Base-by-base conservation (phyloP, 2,329 filamentous ascomycete species). In the Stagonosporopsis vannaccii region DNA sequence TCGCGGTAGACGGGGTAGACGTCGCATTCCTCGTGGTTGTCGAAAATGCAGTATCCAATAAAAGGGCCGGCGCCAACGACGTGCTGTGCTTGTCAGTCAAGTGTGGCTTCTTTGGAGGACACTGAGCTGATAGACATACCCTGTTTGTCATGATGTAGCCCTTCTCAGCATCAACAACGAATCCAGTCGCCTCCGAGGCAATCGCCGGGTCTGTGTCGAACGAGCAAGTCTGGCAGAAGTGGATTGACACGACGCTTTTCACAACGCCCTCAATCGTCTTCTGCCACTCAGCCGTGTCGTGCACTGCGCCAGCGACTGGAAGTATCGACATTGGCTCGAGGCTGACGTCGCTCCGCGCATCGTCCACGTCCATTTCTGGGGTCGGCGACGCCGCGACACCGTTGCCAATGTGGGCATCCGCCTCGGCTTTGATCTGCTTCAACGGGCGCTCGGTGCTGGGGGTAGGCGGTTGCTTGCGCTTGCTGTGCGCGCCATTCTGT, bases 21-120 rank as follows among this genome's bases (percentile, higher is more conserved):
- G 75, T 99, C 95, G 67, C 95, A 95, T 81, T 90, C 87, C 75
- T 99, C 95, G 77, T 99, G 95, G 74, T 99, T 99, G 77, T 99
- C 96, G 75, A 99, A 99, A 66, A 99, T 93, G 74, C 91, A 93
- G 79, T 96, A 97, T 43, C 95, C 95, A 90, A 94, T 98, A 78
- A 99, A 99, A 1, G 95, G 95, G 0, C 95, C 95, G 0, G 95
- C 85, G 62, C 95, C 92, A 37, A 98, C 95, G 28, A 99, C 95
- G 79, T 99, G 95, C 56, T 67, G 84, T 84, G 60, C 42, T 17
- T 15, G 51, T 78, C 60, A 77, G 71, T 30, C 28, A 17, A 37
- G 9, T n/a, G 6, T 13, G 30, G 2, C 20, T 17, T 17, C 2
- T 4, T 9, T 6, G 1, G 23, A n/a, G 4, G 26, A n/a, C 17